Conservation (phyloP, 1,284 basidiomycete genomes). For the Heterobasidion parviporum region DNA sequence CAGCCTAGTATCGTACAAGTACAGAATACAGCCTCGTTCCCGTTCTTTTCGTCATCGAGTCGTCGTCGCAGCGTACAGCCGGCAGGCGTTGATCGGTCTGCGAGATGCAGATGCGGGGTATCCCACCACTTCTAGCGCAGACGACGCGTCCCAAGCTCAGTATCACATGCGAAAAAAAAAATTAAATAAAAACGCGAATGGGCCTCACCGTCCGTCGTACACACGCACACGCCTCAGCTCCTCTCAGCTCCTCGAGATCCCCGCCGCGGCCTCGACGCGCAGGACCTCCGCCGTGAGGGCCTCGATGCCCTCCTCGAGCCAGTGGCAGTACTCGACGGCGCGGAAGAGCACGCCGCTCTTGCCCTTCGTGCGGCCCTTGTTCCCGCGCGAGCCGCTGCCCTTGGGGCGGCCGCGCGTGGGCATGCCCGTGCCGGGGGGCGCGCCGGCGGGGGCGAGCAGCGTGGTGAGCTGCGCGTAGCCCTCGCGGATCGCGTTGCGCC, state of each 20-base stretch:
- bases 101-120: no score
- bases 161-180: not conserved
- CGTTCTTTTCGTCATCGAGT: no score
- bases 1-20: no score
- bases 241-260: not conserved
- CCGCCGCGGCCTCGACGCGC: conserved; percentile 53
- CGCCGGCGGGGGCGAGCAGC: conserved; percentile 66
- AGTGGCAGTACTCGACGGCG: conserved; percentile 70
- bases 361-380: conserved; percentile 49
- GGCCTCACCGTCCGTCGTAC: not conserved
- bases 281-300: conserved; percentile 55
- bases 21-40: no score
- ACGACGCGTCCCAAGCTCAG: no score
- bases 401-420: conserved; percentile 73
- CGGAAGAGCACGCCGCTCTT: conserved; percentile 78
- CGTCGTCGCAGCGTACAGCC: no score
- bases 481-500: conserved; percentile 81
- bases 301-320: conserved; percentile 66
- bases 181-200: not conserved
- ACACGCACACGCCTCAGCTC: not conserved
- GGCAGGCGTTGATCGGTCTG: no score
- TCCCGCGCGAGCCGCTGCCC: conserved; percentile 48
- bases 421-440: conserved; percentile 54
- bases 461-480: conserved; percentile 80
- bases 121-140: no score